Evolutionary conservation across 1,284 basidiomycete species (phyloP), one percentile per base, ranked within the genome.

Genomic region (Trichosporon ovoides): DNA sequence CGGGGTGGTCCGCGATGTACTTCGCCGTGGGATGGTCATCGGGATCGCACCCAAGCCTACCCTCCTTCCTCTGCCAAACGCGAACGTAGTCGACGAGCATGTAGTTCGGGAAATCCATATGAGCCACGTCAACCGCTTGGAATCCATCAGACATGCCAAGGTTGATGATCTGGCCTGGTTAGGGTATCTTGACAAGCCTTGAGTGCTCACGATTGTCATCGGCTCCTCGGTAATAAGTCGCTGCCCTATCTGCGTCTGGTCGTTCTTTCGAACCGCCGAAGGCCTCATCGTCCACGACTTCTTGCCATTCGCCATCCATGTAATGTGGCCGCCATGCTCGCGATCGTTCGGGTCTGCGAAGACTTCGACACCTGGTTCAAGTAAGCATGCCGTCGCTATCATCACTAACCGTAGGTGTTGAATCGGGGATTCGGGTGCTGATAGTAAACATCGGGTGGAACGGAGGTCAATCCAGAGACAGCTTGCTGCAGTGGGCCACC

Each of bases 1-100:
- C 65, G 37, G 53, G 36, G 58, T 75, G 73, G 14, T 58, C 52
- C 6, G 61, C 57, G 48, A 77, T 77, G 57, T 77, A 78, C 10
- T 64, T 64, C 14, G 71, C 74, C 0, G 92, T 95, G 0, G 91
- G 92, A 75, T 85, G 87, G 53, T 84, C 82, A 20, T 78, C 72
- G 1, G 91, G 91, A 69, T 92, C 87, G 70, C 92, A 95, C 2
- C 91, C 89, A 36, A 91, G 80, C 70, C 88, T 89, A 55, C 86
- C 82, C 10, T 81, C 71, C 55, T 83, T 75, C 59, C 83, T 81
- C 13, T 83, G 89, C 71, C 91, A 92, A 3, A 94, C 86, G 9
- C 91, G 83, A 43, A 94, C 83, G 76, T 85, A 95, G 69, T 96
- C 91, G 55, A 95, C 78, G 24, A 79, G 77, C 87, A 93, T 31